Base-by-base conservation (phyloP, 352 stramenopile species). In the Phytophthora nicotianae region DNA sequence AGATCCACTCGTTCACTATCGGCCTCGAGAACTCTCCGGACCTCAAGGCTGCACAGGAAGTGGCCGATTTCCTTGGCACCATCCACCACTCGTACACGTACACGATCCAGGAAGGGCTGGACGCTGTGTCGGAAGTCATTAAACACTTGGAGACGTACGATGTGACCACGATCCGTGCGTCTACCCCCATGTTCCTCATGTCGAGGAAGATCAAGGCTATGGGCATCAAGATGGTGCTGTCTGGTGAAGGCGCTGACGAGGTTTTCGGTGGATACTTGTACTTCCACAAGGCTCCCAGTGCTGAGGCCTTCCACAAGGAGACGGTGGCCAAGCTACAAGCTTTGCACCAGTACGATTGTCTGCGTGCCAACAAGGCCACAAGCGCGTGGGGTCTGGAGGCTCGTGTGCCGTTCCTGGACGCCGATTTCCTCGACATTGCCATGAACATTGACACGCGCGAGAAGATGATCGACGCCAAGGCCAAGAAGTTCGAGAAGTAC, bases 111-210 rank as follows among this genome's bases (percentile, higher is more conserved):
- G 97, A 99, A 74, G 97, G 97, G 32, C 77, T 99, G 11, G 97
- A 99, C 77, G 96, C 96, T 19, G 88, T 99, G 54, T 92, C 91
- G 42, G 96, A 99, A 59, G 97, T 99, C 35, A 98, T 99, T 74
- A 97, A 98, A 65, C 87, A 97, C 73, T 64, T 99, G 5, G 97
- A 99, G 83, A 99, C 97, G 24, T 99, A 99, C 72, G 97, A 99
- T 73, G 77, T 98, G 5, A 99, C 97, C 21, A 99, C 97, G 1
- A 98, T 99, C 65, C 92, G 97, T 45, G 97, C 97, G 2, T 98
- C 93, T 0, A 99, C 97, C 20, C 97, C 97, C n/a, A 99, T 99
- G 97, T 99, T 99, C 77, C 83, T 99, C 47, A 99, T 99, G 97
- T 85, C 89, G 6, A 79, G 97, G 45, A 99, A 99, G 87, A 99